These are phyloP conservation scores for Phylloporus sp. DNA, from an alignment of 768 basidiomycete genomes.

Conservation along the genomic window DNA sequence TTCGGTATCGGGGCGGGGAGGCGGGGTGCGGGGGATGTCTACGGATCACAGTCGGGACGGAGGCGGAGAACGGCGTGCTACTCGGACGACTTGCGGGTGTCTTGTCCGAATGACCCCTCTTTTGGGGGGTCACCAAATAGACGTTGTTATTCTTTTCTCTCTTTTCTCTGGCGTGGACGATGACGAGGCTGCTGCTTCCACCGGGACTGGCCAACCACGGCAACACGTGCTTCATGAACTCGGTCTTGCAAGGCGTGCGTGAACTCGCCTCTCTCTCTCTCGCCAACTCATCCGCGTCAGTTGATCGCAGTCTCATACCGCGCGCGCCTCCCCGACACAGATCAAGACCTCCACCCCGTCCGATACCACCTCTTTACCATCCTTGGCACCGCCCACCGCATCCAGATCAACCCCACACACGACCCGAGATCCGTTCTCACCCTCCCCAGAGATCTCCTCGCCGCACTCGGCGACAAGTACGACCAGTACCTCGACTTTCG, in stretches of 20 bases:
- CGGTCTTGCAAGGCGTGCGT: conserved; percentile 83
- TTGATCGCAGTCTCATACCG: conserved; percentile 63
- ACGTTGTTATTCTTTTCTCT: no score
- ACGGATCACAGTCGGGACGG: conserved; percentile 84
- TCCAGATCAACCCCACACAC: conserved; percentile 49
- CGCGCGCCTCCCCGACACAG: no score
- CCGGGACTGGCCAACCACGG: conserved; percentile 77
- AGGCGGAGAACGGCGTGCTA: conserved; percentile 65
- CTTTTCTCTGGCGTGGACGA: no score
- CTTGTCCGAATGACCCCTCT: conserved; percentile 31
- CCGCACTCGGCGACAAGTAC: conserved; percentile 74
- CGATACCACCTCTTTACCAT: conserved; percentile 61
- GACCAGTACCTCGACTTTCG: conserved; percentile 94
- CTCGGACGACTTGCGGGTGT: conserved; percentile 51
- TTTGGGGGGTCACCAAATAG: neutral
- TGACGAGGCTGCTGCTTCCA: conserved; percentile 59
- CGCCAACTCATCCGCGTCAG: conserved; percentile 31
- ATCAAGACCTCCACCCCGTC: conserved; percentile 55
- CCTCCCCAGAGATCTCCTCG: conserved; percentile 50
- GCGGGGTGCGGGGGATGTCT: conserved; percentile 82
- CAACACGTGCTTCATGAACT: conserved; percentile 96
- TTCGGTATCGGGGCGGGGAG: conserved; percentile 84
- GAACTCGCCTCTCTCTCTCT: neutral
- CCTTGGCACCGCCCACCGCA: conserved; percentile 59
- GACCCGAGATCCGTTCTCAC: conserved; percentile 70